Evolutionary conservation across 1,284 basidiomycete genomes (phyloP).

Genomic region (Sphagnurus paluster): DNA sequence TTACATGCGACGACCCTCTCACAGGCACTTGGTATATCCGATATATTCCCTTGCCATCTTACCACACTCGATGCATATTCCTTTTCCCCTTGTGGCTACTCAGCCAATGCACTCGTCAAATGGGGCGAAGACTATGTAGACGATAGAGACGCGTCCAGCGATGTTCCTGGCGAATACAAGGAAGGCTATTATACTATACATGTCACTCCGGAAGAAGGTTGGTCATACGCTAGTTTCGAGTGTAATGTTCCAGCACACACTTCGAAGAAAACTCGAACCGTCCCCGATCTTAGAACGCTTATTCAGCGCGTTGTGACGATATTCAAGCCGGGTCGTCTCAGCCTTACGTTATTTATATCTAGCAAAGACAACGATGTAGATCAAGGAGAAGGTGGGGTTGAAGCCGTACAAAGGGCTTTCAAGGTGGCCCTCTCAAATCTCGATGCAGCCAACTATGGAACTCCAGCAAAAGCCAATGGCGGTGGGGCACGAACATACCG

Average conservation of each 20-base stretch:
- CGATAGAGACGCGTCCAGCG: too few species aligned
- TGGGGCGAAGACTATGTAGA: constrained; percentile 56
- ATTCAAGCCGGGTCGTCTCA: constrained; percentile 89
- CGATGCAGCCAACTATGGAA: background rate
- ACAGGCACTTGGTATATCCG: constrained; percentile 76
- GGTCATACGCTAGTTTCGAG: constrained; percentile 98
- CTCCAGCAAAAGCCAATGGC: constrained; percentile 1
- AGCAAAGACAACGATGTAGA: constrained; percentile 52
- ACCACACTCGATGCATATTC: constrained; percentile 92
- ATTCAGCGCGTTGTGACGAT: constrained; percentile 89
- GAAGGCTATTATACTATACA: constrained; percentile 99
- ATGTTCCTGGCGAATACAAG: constrained; percentile 28
- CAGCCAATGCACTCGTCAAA: constrained; percentile 88
- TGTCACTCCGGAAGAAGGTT: constrained; percentile 96
- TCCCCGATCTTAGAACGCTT: constrained; percentile 79
- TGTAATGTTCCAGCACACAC: constrained; percentile 82
- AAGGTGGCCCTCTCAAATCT: constrained; percentile 53
- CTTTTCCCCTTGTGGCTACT: constrained; percentile 96
- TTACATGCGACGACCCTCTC: constrained; percentile 72
- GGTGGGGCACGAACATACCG: constrained; percentile 40
- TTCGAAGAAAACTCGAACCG: constrained; percentile 34
- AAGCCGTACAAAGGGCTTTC: constrained; percentile 71
- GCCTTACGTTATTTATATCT: constrained; percentile 91
- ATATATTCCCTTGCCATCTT: constrained; percentile 77
- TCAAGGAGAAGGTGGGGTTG: constrained; percentile 57